Base-by-base conservation (phyloP, 768 basidiomycete species). In the Inosperma sp. region DNA sequence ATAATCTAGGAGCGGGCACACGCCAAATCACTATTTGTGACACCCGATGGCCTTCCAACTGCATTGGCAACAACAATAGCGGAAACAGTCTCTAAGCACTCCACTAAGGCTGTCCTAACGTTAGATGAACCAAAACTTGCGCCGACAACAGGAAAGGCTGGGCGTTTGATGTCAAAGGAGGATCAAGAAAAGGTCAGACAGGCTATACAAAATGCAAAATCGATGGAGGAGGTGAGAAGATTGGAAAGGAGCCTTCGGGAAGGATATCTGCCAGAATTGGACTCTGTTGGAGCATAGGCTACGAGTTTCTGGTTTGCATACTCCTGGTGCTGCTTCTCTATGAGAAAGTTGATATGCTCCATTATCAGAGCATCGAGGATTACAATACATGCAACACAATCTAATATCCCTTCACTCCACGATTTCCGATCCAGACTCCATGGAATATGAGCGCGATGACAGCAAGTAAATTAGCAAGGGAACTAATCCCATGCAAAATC, bases 201-300 rank as follows among this genome's bases (percentile, higher is more conserved):
- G 26, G 92, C 92, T 14, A 93, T 95, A 58, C 86, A 87, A 55
- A 85, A 83, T 56, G 93, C 93, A n/a, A 88, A 85, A 27, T 93
- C 88, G 41, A 81, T 91, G 57, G 92, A 95, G 64, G 92, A 95
- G 69, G 84, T 94, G 61, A 79, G 86, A 67, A 79, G 80, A 61
- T 65, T 93, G 57, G 90, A 93, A 68, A 79, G 88, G 70, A 86
- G 81, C 65, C 68, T 93, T 59, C 79, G 81, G 61, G 91, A 93
- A 62, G 92, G 92, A 36, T 91, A 86, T 67, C 68, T 92, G 68
- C 89, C 91, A 42, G 76, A 80, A 52, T 76, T 84, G 71, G 87
- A 88, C 62, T 77, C 81, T 44, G 82, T 89, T 50, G 87, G 88
- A 34, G 88, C 88, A 70, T 90, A 69, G 55, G 46, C 40, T 41